Evolutionary conservation across 352 stramenopile genomes (phyloP).

Genomic region (Phytophthora sp.): DNA sequence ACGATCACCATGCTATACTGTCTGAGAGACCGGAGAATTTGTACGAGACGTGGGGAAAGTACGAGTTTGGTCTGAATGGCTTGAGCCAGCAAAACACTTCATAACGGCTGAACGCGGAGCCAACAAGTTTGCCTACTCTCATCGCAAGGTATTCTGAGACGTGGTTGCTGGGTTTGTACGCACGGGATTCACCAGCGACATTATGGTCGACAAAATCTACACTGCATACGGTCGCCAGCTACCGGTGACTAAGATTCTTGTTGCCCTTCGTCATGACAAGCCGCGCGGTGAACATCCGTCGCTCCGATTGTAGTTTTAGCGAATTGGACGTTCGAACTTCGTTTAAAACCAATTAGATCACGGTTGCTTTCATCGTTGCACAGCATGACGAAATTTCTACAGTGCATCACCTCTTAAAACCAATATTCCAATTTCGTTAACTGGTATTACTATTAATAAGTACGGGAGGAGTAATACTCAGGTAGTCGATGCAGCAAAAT

Average conservation of each 20-base stretch:
- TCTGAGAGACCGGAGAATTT: neutral
- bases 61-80: neutral
- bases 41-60: neutral
- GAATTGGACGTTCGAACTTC: no score
- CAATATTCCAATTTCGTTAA: no score
- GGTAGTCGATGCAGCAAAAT: no score
- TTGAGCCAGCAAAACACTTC: neutral
- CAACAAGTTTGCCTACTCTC: conserved; percentile 1
- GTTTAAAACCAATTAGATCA: no score
- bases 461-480: no score
- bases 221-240: neutral
- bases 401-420: no score
- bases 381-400: no score
- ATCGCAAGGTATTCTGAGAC: conserved; percentile 1
- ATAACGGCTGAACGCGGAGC: neutral
- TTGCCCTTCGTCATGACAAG: neutral
- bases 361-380: no score
- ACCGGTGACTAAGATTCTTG: neutral
- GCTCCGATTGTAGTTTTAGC: no score
- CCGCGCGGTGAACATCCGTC: neutral
- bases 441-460: no score
- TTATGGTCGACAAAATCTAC: neutral
- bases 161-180: conserved; percentile 2
- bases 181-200: conserved; percentile 2
- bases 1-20: neutral